These are phyloP conservation scores for Solanum ossicruentum DNA, from an alignment of 257 asterid genomes.

Conservation along the genomic window DNA sequence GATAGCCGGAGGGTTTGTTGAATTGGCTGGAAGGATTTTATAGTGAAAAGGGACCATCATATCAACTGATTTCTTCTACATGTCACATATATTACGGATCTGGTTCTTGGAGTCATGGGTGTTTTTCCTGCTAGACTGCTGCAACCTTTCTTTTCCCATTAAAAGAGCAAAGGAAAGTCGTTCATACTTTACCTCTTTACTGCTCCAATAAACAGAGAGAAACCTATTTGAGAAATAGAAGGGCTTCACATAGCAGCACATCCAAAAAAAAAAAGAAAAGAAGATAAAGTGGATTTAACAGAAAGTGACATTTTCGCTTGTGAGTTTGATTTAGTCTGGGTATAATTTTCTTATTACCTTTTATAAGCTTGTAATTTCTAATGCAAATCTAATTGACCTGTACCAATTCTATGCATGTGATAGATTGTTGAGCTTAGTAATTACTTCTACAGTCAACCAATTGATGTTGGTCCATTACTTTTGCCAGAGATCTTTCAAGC, in stretches of 20 bases:
- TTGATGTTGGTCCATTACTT: conserved; percentile 6
- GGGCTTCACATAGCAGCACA: background rate
- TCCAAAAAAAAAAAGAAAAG: background rate
- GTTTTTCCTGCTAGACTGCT: background rate
- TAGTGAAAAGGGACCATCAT: background rate
- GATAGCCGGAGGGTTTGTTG: background rate
- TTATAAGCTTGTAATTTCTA: background rate
- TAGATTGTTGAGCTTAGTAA: background rate
- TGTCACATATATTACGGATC: background rate
- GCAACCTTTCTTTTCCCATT: background rate
- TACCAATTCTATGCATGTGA: background rate
- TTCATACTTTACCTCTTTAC: background rate
- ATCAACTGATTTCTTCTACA: background rate
- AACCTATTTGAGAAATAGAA: background rate
- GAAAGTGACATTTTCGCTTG: background rate
- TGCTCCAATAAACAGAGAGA: background rate
- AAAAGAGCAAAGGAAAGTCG: background rate
- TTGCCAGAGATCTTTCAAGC: conserved; percentile 89
- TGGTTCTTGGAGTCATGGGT: background rate
- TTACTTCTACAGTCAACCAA: background rate
- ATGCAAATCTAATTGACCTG: background rate
- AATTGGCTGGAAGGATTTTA: background rate
- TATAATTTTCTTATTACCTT: background rate
- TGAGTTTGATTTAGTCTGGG: background rate
- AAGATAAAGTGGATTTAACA: background rate